A percentile compares a stretch with the other conserved stretches of the same genome.
Evolutionary conservation across 1,284 basidiomycete species (phyloP).

Genomic region (Amylostereum chailletii): DNA sequence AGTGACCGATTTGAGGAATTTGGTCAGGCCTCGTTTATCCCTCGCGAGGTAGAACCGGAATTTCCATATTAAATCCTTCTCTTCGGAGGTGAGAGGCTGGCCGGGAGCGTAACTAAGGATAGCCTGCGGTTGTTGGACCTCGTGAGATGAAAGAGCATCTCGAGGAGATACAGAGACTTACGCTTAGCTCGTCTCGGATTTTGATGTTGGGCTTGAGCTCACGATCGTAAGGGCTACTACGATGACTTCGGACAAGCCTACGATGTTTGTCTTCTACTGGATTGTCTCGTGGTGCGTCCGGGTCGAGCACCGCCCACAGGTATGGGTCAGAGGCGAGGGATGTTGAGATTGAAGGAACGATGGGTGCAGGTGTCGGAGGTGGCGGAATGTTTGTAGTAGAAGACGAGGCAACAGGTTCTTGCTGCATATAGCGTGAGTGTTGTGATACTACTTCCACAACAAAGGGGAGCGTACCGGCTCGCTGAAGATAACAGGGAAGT

Average conservation of each 20-base stretch:
- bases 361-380: conserved; percentile 23
- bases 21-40: conserved; percentile 88
- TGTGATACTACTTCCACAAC: conserved; percentile 1
- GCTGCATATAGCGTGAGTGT: conserved; percentile 6
- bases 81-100: conserved; percentile 78
- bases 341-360: conserved; percentile 36
- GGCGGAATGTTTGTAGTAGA: conserved; percentile 32
- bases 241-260: conserved; percentile 87
- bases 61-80: conserved; percentile 97
- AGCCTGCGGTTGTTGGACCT: conserved; percentile 39
- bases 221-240: conserved; percentile 89
- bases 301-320: conserved; percentile 89
- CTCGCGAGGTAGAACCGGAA: conserved; percentile 94
- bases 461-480: conserved; percentile 52
- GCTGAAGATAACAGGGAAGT: conserved; percentile 95
- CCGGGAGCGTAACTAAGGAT: conserved; percentile 91
- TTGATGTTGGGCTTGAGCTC: conserved; percentile 96
- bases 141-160: neutral
- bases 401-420: conserved; percentile 20
- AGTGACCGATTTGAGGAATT: conserved; percentile 96
- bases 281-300: conserved; percentile 85
- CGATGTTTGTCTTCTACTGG: conserved; percentile 97
- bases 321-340: conserved; percentile 54
- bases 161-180: conserved; percentile 27
- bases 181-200: conserved; percentile 88